phyloP scores from a whole-genome alignment of 805 yeast genomes.

The Schwanniomyces yamadae region DNA sequence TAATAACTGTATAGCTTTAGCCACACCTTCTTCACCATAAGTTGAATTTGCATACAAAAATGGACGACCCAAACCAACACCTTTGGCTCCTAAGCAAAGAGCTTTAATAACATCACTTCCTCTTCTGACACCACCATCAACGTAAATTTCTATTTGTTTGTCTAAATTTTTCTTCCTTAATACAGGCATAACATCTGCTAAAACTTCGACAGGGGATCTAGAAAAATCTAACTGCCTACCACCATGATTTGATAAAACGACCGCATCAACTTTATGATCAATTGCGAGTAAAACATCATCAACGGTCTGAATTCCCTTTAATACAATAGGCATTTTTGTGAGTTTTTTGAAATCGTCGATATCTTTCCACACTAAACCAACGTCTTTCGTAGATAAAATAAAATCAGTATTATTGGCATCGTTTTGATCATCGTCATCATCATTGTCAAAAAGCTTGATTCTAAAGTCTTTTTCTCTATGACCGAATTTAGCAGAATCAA shows the following conservation, averaged over 20 bases:
- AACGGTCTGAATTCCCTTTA: constrained; percentile 76
- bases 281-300: constrained; percentile 77
- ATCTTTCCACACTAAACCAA: constrained; percentile 33
- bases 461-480: constrained; percentile 51
- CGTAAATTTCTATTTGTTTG: constrained; percentile 49
- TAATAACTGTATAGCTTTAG: constrained; percentile 56
- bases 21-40: constrained; percentile 65
- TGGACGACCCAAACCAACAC: constrained; percentile 70
- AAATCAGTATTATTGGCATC: constrained; percentile 12
- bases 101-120: constrained; percentile 69
- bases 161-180: constrained; percentile 46
- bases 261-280: constrained; percentile 69
- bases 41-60: constrained; percentile 61
- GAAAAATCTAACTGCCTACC: constrained; percentile 85
- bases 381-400: constrained; percentile 11
- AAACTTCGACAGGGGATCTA: constrained; percentile 70
- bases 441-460: constrained; percentile 30
- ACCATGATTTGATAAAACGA: constrained; percentile 84
- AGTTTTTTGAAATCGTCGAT: constrained; percentile 22
- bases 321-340: constrained; percentile 47
- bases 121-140: constrained; percentile 71
- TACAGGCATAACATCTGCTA: constrained; percentile 66
- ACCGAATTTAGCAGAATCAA: constrained; percentile 56
- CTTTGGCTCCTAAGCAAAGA: constrained; percentile 65
- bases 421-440: constrained; percentile 24